Conservation (phyloP, 208 protist genomes). For the Acanthamoeba rhysodes region DNA sequence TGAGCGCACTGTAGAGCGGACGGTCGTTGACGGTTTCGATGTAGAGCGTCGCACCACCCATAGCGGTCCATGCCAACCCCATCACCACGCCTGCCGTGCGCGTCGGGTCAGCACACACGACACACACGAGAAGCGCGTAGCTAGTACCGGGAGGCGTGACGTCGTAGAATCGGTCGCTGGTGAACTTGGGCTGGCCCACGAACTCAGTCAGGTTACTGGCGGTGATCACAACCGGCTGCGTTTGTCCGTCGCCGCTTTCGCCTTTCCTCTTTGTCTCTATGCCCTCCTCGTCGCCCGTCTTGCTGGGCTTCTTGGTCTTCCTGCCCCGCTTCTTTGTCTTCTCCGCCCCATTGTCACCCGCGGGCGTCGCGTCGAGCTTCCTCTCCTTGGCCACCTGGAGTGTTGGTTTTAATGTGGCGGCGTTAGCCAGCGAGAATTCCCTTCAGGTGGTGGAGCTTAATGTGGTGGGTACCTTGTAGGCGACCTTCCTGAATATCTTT, state of each 20-base stretch:
- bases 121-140: too few relatives aligned
- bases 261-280: neutral
- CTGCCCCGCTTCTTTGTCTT: neutral
- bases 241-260: neutral
- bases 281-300: neutral
- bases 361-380: neutral
- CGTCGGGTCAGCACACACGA: too few relatives aligned
- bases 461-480: neutral
- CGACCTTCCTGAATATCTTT: constrained; percentile 22
- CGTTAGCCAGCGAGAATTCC: too few relatives aligned
- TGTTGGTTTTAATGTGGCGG: too few relatives aligned
- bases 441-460: neutral
- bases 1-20: constrained; percentile 27
- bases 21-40: constrained; percentile 84
- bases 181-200: neutral
- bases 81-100: constrained; percentile 89
- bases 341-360: neutral
- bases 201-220: neutral
- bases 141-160: constrained; percentile 84
- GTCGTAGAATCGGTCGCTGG: constrained; percentile 83
- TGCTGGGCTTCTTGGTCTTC: neutral
- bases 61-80: constrained; percentile 91
- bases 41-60: constrained; percentile 89
- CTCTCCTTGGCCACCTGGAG: constrained; percentile 8
- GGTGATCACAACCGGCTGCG: constrained; percentile 1